Evolutionary conservation across 495 filamentous ascomycete species (phyloP), one percentile per base, ranked within the genome.

Genomic region (Daldinia childiae): DNA sequence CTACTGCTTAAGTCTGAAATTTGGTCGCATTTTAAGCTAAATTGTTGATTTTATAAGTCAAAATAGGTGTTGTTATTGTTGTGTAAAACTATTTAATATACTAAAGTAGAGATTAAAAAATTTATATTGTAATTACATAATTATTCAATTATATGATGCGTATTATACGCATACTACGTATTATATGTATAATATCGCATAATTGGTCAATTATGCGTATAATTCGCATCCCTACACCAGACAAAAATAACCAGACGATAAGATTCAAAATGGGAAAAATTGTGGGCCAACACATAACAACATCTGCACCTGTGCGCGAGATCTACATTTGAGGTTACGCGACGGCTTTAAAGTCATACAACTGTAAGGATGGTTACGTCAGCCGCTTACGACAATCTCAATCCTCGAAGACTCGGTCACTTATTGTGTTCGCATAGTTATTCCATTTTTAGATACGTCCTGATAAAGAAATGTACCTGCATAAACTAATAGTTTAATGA

Each of bases 291-390:
- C 43, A 48, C 3, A 24, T 7, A 48, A 1, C 43, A 48, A 11
- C 17, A 48, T 48, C 43, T n/a, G 39, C 41, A 51, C 9, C 5
- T 41, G 54, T 41, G 36, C 34, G 50, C 50, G 19, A 62, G 65
- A 68, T 68, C 58, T 62, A 58, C 65, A 58, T n/a, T 14, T 38
- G 36, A 68, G 51, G 29, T 48, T 29, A 45, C 45, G 58, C 57
- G 2, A 14, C 30, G 50, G 30, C 17, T 19, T 36, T 39, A 26
- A 41, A 38, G 39, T 68, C 52, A 32, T 57, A 43, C 19, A n/a
- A 9, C 21, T 30, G 50, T 29, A 54, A 17, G 26, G 4, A 38
- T 24, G 39, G 26, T 63, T 38, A 62, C 66, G 59, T 63, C 66
- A 63, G 58, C 59, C 66, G 41, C 66, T 63, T 51, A 51, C 59